Evolutionary conservation across 2,329 filamentous ascomycete genomes (phyloP).

Genomic region (Trichoderma koningiopsis): DNA sequence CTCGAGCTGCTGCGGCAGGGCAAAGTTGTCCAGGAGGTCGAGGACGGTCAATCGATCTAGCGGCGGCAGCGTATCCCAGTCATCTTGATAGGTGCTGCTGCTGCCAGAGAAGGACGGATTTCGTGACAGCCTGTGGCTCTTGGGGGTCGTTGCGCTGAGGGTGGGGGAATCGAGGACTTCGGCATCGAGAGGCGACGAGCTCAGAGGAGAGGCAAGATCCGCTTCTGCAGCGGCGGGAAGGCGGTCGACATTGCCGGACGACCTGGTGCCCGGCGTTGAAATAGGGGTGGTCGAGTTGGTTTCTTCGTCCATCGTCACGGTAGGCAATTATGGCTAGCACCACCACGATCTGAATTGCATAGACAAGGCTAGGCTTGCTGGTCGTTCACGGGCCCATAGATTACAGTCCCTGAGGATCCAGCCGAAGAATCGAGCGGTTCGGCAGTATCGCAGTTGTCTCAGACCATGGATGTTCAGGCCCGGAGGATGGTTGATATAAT

Average conservation of each 20-base stretch:
- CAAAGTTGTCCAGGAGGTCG: conserved; percentile 91
- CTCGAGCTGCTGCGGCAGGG: conserved; percentile 85
- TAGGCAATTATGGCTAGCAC: neutral
- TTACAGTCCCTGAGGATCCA: neutral
- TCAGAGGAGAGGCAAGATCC: conserved; percentile 44
- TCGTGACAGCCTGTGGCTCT: conserved; percentile 66
- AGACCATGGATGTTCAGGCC: neutral
- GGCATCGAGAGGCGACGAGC: conserved; percentile 48
- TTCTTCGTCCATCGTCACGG: conserved; percentile 24
- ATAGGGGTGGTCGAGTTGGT: conserved; percentile 12
- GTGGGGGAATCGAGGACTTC: conserved; percentile 52
- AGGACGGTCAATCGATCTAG: conserved; percentile 89
- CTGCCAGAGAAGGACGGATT: conserved; percentile 81
- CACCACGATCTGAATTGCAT: neutral
- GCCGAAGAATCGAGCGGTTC: neutral
- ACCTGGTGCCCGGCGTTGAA: conserved; percentile 9
- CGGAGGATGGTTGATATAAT: neutral
- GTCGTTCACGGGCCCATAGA: neutral
- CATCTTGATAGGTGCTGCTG: conserved; percentile 83
- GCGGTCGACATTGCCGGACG: conserved; percentile 11
- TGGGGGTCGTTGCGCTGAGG: conserved; percentile 49
- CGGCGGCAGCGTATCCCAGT: conserved; percentile 84
- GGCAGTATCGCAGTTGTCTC: neutral
- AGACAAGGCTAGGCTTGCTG: neutral
- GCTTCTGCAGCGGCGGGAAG: conserved; percentile 44